Percentiles rank a stretch among this genome's conserved stretches.
These are phyloP conservation scores for Fusarium paranaense DNA, from an alignment of 2,329 filamentous ascomycete genomes.

Conservation along the genomic window DNA sequence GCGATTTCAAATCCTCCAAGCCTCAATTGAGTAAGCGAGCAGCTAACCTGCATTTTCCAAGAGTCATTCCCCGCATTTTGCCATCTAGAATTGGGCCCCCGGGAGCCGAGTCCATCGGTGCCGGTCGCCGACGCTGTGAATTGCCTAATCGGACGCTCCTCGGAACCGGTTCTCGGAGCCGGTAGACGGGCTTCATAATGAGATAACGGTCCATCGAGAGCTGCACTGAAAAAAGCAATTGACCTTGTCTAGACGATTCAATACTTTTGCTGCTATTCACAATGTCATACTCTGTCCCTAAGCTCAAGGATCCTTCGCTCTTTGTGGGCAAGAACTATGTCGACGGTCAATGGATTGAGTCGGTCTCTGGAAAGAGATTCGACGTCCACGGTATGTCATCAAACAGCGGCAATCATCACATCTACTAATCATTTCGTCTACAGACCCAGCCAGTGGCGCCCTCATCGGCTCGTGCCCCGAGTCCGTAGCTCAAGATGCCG, in stretches of 20 bases:
- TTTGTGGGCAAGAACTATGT: constrained; percentile 72
- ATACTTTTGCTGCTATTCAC: background rate
- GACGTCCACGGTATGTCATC: constrained; percentile 58
- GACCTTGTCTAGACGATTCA: background rate
- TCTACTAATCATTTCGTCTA: background rate
- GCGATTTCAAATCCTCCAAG: background rate
- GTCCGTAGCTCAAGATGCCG: background rate
- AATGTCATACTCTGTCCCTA: constrained; percentile 9
- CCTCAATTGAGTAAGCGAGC: background rate
- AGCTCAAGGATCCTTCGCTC: constrained; percentile 69
- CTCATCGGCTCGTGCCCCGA: constrained; percentile 1
- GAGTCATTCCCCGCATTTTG: background rate
- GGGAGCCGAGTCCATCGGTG: background rate
- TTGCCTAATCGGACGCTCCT: constrained; percentile 2
- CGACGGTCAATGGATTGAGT: constrained; percentile 78
- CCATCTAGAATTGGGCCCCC: background rate
- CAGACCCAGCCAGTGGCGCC: background rate
- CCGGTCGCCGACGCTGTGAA: constrained; percentile 7
- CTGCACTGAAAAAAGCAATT: background rate
- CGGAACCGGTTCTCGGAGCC: constrained; percentile 13
- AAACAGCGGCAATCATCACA: background rate
- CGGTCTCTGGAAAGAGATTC: constrained; percentile 77
- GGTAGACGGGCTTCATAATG: background rate
- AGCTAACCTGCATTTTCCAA: background rate
- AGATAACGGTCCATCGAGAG: background rate